Percentiles rank a stretch among this genome's conserved stretches.
Evolutionary conservation across 805 yeast species (phyloP).

Genomic region (Cyberlindnera euphorbiae): DNA sequence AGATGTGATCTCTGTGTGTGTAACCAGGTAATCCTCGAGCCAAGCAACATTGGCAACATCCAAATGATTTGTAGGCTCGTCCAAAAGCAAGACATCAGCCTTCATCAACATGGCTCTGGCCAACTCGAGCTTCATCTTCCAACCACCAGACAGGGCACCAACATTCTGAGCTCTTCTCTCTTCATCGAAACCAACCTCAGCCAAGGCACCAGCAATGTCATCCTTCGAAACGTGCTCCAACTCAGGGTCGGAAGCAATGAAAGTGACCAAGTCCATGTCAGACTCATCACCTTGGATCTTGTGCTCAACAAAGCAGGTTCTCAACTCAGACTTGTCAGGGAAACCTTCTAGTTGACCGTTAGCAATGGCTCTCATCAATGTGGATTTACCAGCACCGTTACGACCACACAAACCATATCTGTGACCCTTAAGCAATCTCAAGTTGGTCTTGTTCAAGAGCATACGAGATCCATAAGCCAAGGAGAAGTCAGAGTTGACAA

Average conservation of each 20-base stretch:
- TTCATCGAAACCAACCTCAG: constrained; percentile 85
- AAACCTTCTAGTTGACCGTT: constrained; percentile 97
- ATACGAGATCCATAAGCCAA: constrained; percentile 96
- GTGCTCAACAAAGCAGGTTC: constrained; percentile 97
- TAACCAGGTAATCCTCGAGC: constrained; percentile 83
- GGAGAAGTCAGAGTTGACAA: constrained; percentile 92
- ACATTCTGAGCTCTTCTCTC: constrained; percentile 87
- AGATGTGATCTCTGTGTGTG: constrained; percentile 84
- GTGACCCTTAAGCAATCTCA: constrained; percentile 88
- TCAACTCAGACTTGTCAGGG: constrained; percentile 81
- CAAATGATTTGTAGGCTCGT: constrained; percentile 98
- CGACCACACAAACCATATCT: constrained; percentile 97
- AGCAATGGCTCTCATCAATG: constrained; percentile 94
- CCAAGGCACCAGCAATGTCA: constrained; percentile 72
- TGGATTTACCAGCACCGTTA: constrained; percentile 98
- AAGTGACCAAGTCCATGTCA: constrained; percentile 79
- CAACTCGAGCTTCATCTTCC: constrained; percentile 98
- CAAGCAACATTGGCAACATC: constrained; percentile 92
- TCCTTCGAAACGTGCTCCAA: constrained; percentile 56
- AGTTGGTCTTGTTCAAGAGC: constrained; percentile 88
- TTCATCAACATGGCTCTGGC: constrained; percentile 99
- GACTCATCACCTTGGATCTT: constrained; percentile 93
- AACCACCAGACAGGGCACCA: constrained; percentile 95
- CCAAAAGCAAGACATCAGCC: constrained; percentile 90
- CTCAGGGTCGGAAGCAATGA: constrained; percentile 87